These are phyloP conservation scores for Hymenoscyphus linearis DNA, from an alignment of 2,329 filamentous ascomycete genomes.

Conservation along the genomic window DNA sequence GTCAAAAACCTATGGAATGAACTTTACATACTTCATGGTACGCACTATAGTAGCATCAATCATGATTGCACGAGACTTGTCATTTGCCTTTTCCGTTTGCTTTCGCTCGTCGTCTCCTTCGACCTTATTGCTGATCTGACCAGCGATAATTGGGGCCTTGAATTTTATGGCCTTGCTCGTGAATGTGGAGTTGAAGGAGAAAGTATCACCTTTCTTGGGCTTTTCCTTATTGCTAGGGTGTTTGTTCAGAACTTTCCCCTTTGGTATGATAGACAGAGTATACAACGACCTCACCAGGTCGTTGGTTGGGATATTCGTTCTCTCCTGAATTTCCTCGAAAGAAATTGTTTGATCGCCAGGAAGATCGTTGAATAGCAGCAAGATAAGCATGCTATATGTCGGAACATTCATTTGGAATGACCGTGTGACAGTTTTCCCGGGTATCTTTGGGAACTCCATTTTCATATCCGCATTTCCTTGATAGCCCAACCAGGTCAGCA, in stretches of 20 bases:
- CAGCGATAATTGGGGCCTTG: conserved; percentile 78
- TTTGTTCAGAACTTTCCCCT: conserved; percentile 76
- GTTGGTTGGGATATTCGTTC: conserved; percentile 68
- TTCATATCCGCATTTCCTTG: conserved; percentile 80
- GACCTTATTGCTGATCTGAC: conserved; percentile 68
- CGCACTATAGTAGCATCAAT: conserved; percentile 74
- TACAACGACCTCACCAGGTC: conserved; percentile 76
- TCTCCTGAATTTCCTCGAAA: conserved; percentile 75
- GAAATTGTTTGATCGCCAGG: conserved; percentile 44
- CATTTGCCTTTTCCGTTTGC: conserved; percentile 70
- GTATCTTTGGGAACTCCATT: conserved; percentile 66
- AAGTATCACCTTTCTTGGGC: conserved; percentile 65
- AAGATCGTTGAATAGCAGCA: conserved; percentile 85
- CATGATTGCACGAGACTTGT: conserved; percentile 63
- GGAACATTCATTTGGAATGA: conserved; percentile 88
- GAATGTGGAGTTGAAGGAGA: conserved; percentile 78
- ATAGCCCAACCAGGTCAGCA: conserved; percentile 73
- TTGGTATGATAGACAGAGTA: conserved; percentile 75
- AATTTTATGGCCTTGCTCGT: conserved; percentile 78
- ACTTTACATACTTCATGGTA: conserved; percentile 71
- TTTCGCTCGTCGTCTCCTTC: conserved; percentile 67
- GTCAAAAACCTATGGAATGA: background rate
- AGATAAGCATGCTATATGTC: conserved; percentile 85
- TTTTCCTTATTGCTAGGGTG: conserved; percentile 74
- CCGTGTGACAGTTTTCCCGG: conserved; percentile 55